These are phyloP conservation scores for Grigorovia humatica DNA, from an alignment of 805 yeast genomes.

Conservation along the genomic window DNA sequence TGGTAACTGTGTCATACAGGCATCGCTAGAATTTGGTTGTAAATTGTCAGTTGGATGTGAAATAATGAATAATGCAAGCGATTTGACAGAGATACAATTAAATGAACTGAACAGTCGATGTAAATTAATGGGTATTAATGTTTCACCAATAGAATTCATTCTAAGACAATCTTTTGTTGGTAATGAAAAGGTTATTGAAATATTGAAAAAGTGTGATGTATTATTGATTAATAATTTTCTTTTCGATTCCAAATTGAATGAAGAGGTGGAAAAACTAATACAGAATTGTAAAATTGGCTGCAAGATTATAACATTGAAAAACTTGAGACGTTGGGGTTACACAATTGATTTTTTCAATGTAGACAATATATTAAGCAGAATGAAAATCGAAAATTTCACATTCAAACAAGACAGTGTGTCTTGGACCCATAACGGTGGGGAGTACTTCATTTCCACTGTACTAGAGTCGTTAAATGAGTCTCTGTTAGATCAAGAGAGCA, in stretches of 20 bases:
- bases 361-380: conserved; percentile 50
- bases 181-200: conserved; percentile 43
- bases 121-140: conserved; percentile 50
- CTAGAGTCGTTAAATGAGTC: conserved; percentile 31
- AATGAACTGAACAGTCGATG: conserved; percentile 49
- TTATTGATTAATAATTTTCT: conserved; percentile 74
- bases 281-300: conserved; percentile 60
- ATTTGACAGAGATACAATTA: conserved; percentile 51
- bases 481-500: conserved; percentile 16
- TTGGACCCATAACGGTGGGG: conserved; percentile 76
- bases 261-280: conserved; percentile 54
- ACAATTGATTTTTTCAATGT: conserved; percentile 43
- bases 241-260: conserved; percentile 67
- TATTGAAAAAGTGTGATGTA: conserved; percentile 55
- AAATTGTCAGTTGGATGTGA: conserved; percentile 76
- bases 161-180: conserved; percentile 62
- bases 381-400: conserved; percentile 50
- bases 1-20: conserved; percentile 84
- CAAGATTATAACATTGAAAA: conserved; percentile 67
- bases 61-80: conserved; percentile 74
- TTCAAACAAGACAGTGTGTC: conserved; percentile 69
- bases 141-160: conserved; percentile 48
- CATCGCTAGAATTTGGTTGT: conserved; percentile 79
- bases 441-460: conserved; percentile 68
- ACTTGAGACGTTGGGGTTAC: conserved; percentile 69